Evolutionary conservation across 2,329 filamentous ascomycete genomes (phyloP).

Genomic region (Nemania serpens): DNA sequence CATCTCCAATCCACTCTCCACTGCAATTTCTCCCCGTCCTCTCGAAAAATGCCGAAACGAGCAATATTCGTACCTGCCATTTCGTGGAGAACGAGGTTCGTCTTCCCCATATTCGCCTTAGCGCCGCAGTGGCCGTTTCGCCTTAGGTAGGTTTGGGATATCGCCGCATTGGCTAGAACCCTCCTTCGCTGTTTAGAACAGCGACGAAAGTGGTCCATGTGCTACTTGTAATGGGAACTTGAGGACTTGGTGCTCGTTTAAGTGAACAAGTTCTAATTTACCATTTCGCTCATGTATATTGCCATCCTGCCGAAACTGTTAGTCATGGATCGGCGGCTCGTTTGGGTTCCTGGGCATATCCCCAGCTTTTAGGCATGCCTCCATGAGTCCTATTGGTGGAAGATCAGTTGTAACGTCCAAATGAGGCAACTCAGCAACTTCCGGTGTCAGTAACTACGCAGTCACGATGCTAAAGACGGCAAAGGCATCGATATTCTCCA

Average conservation of each 20-base stretch:
- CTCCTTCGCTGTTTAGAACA: background rate
- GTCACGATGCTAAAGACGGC: background rate
- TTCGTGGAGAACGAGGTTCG: background rate
- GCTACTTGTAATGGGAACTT: background rate
- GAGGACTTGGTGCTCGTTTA: background rate
- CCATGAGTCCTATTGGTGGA: conserved; percentile 12
- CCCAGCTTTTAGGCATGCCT: background rate
- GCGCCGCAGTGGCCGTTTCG: background rate
- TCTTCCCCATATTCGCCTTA: background rate
- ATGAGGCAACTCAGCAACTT: conserved; percentile 6
- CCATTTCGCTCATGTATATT: background rate
- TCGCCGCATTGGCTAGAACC: background rate
- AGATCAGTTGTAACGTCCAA: conserved; percentile 8
- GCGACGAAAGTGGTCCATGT: background rate
- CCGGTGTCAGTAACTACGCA: background rate
- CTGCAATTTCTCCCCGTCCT: background rate
- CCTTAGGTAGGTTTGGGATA: background rate
- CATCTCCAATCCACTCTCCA: background rate
- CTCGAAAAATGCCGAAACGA: too few species aligned
- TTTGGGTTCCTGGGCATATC: background rate
- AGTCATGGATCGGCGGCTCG: conserved; percentile 5
- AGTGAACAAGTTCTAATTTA: background rate
- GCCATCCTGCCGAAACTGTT: background rate
- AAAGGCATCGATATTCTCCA: conserved; percentile 12
- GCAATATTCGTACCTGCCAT: background rate